Base-by-base conservation (phyloP, 208 protist genomes). In the Kentomonas sorsogonicus region DNA sequence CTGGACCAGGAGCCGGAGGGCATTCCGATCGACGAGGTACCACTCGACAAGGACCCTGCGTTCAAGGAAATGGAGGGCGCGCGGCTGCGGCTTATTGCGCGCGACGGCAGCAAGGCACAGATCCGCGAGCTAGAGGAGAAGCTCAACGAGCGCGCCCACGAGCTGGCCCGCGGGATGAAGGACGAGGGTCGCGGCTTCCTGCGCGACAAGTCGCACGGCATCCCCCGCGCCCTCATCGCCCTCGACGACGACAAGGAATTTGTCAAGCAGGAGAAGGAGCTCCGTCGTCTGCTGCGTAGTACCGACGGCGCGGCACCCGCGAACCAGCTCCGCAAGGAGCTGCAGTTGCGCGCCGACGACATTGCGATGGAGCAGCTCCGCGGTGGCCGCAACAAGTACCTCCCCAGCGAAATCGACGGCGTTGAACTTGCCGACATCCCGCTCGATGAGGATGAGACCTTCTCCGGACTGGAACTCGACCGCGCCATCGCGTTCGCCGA, bases 1-100 rank as follows among this genome's bases (percentile, higher is more conserved):
- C 72, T 93, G 16, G 77, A 89, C 51, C 71, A 69, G n/a, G 69
- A 81, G 53, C 86, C 79, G 31, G 79, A 88, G 50, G 79, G 82
- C 38, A 55, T 93, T 34, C 48, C 76, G 39, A 65, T 93, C 20
- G 55, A 39, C 13, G 69, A 87, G 20, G 57, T 93, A 20, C 74
- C 69, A 18, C 75, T 93, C 7, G 74, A 83, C 63, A 20, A 51
- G 23, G 78, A 93, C 65, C 48, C 46, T 11, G 31, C 44, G 26
- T 93, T 86, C 55, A 54, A 67, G 34, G 46, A 45, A 18, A 61
- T 72, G 45, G 81, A 86, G 51, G 62, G 55, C 44, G 65, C 74
- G 22, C 69, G 66, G 3, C 64, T 83, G 29, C 53, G 63, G 7
- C 22, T 74, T 51, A 56, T 88, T 3, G 60, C 59, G 15, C 33